Base-by-base conservation (phyloP, 2,329 filamentous ascomycete species). In the Fonsecaea multimorphosa region DNA sequence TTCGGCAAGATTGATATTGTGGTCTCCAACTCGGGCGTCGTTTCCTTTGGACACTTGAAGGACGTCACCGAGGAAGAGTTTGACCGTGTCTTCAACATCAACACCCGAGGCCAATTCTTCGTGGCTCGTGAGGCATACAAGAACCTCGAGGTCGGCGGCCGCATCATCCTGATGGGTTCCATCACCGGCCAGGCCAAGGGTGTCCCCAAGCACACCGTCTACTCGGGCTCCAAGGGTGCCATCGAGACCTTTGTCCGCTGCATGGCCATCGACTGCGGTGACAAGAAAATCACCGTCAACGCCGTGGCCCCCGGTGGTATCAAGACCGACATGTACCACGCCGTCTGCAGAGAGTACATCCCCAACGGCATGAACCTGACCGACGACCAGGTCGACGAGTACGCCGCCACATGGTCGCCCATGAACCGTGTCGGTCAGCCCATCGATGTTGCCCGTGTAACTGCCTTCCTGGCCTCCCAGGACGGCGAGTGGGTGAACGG, bases 221-320 rank as follows among this genome's bases (percentile, higher is more conserved):
- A 93, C 82, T 90, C 89, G 24, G 89, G 87, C 14, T 87, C 84
- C 77, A 93, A 93, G 83, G 90, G 89, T 72, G 87, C 90, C 40
- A 88, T 92, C 67, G 90, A 92, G 78, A 89, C 89, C 11, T 91
- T 92, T 78, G 89, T 90, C 71, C 89, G 90, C 76, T 87, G 85
- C 72, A 90, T 92, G 79, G 88, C 90, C 4, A 88, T 84, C 75
- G 88, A 91, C 80, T 87, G 85, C 70, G 86, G 89, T 61, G 85
- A 89, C 79, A 84, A 87, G 73, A 85, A 86, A 63, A 88, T 89
- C 75, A 89, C 87, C 0, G 87, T 89, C 76, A 90, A 90, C 73
- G 86, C 85, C 52, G 82, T 90, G 34, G 88, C 88, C 0, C 88
- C 88, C 0, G 88, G 87, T 63, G 87, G 87, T 14, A 88, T 88